phyloP scores from a whole-genome alignment of 345 rosid genomes.

The Eucalyptus camaldulensis region DNA sequence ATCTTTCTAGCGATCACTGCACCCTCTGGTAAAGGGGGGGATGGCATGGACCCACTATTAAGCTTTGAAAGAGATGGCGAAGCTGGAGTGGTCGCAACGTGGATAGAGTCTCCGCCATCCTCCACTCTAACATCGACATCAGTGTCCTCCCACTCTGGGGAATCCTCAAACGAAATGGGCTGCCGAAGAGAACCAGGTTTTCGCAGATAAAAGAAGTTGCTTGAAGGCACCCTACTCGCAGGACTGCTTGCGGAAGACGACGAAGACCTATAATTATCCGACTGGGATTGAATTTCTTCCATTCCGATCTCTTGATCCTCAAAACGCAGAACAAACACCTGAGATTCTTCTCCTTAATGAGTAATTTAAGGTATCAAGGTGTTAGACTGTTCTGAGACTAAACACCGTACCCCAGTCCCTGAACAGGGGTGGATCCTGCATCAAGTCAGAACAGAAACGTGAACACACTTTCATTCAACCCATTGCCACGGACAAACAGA shows the following conservation, averaged over 20 bases:
- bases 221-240: slow-evolving; percentile 87
- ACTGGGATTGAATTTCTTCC: slow-evolving; percentile 98
- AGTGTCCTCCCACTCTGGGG: slow-evolving; percentile 99
- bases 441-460: neutral
- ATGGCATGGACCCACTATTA: slow-evolving; percentile 77
- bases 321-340: neutral
- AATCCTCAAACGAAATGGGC: slow-evolving; percentile 96
- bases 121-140: slow-evolving; percentile 64
- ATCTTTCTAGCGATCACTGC: slow-evolving; percentile 48
- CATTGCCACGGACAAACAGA: neutral
- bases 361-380: neutral
- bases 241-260: slow-evolving; percentile 99
- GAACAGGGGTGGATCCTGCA: neutral
- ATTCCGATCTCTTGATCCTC: neutral
- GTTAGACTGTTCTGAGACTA: neutral
- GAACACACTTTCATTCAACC: neutral
- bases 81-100: slow-evolving; percentile 51
- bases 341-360: neutral
- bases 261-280: slow-evolving; percentile 90
- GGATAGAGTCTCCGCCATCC: slow-evolving; percentile 78
- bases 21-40: slow-evolving; percentile 61
- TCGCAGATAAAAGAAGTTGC: slow-evolving; percentile 87
- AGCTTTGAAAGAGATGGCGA: slow-evolving; percentile 88
- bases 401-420: neutral
- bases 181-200: slow-evolving; percentile 88